Base-by-base conservation (phyloP, 2,329 filamentous ascomycete species). In the Fusarium pseudograminearum region DNA sequence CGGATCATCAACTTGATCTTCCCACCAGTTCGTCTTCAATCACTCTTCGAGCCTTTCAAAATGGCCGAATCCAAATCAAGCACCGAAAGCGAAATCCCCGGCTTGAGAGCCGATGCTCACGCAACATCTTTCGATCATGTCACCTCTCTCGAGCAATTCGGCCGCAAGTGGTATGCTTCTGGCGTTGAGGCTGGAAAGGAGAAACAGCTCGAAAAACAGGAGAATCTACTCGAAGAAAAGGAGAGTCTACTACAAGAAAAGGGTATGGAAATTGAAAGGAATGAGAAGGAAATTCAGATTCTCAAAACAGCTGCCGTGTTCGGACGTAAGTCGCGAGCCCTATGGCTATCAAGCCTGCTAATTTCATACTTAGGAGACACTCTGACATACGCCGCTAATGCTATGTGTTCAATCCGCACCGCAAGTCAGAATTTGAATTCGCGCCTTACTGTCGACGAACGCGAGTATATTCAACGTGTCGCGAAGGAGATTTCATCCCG, bases 221-320 rank as follows among this genome's bases (percentile, higher is more conserved):
- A n/a, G n/a, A n/a, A n/a, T n/a, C n/a, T n/a, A n/a, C n/a, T n/a
- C n/a, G n/a, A n/a, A n/a, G n/a, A n/a, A n/a, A n/a, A n/a, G n/a
- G n/a, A n/a, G n/a, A n/a, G n/a, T n/a, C n/a, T n/a, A n/a, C n/a
- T n/a, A n/a, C n/a, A n/a, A n/a, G n/a, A n/a, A n/a, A n/a, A n/a
- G n/a, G n/a, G n/a, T n/a, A n/a, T n/a, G n/a, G n/a, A n/a, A n/a
- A n/a, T n/a, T n/a, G n/a, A n/a, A n/a, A n/a, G n/a, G n/a, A n/a
- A 57, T 1, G 5, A 31, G 15, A n/a, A 36, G 2, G n/a, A 12
- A 2, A 4, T 7, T 0, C 1, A 18, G 0, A 4, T 2, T 22
- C 16, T n/a, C n/a, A 47, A 30, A 6, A 2, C 4, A 1, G 9
- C 20, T 16, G 20, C 22, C 1, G 5, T 20, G 5, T 6, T 5